Base-by-base conservation (phyloP, 2,329 filamentous ascomycete species). In the Ascochyta pisi region DNA sequence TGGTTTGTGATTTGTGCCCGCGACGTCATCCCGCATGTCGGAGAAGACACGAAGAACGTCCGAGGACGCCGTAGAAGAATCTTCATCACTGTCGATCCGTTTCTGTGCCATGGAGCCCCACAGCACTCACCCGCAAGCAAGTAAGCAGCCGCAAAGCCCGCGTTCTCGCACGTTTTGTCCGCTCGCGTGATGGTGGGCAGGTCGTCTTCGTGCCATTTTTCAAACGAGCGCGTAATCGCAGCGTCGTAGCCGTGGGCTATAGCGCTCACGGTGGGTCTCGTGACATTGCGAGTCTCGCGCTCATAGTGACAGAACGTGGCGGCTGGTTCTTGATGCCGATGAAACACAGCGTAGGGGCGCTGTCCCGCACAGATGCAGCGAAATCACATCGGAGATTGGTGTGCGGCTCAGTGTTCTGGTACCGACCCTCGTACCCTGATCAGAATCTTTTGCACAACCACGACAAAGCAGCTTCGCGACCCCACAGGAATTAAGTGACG, bases 21-120 rank as follows among this genome's bases (percentile, higher is more conserved):
- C 44, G 40, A 54, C 51, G 51, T 54, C 51, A 54, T 54, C 39
- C 44, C 40, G 51, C 51, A 27, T 39, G 45, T 40, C 40, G 27
- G 16, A 46, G 51, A 49, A 49, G 51, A 24, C 22, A 45, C 45
- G 34, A 49, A 54, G 51, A 54, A 49, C 51, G 16, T 12, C 51
- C 51, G 45, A 49, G 22, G 13, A 40, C 13, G 45, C 33, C 44
- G 40, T 35, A 16, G 40, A 45, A 48, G 33, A 40, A 13, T 27
- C 33, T 38, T 38, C 33, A 29, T 27, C 26, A n/a, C 13, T 34
- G 29, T 12, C 15, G 15, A 34, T 29, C 29, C 10, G 5, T 31
- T 12, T n/a, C 27, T 23, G 22, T 42, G 26, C 22, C 16, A 19
- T 38, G 35, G 31, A 38, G 51, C 44, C 29, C 51, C 51, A 44